Base-by-base conservation (phyloP, 2,329 filamentous ascomycete genomes). In the Alternaria gaisen region DNA sequence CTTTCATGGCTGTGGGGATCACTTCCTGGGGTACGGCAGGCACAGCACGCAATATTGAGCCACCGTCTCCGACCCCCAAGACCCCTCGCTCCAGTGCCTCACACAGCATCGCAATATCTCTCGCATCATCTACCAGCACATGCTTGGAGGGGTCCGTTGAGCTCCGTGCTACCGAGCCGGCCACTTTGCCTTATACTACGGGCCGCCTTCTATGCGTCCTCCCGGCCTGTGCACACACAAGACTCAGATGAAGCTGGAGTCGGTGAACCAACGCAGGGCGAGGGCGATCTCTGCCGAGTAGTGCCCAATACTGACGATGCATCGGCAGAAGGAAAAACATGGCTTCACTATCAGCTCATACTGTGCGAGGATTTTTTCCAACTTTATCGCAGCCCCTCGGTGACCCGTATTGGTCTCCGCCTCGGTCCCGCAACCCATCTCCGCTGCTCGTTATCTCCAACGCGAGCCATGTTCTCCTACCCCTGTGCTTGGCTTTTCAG, bases 401-500 rank as follows among this genome's bases (percentile, higher is more conserved):
- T 57, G 43, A 60, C 53, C 53, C 58, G 52, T 58, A 60, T 64
- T 63, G 61, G 64, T 56, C 52, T 41, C 61, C 47, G 58, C 24
- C 46, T 38, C 41, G 22, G 42, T 58, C 55, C 24, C 47, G 44
- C 57, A 60, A 58, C 60, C 65, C 51, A 64, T 58, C 53, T 67
- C 65, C 67, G 61, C 63, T 59, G 59, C 62, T 64, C 48, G 50
- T 56, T 60, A 60, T 59, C 61, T 60, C 57, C 68, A 60, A 58
- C 47, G 32, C n/a, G 50, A 47, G 51, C 65, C 66, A 65, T 66
- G 66, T 58, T 60, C 63, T 63, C 52, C 63, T 63, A 54, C 67
- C 68, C 71, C 67, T 72, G 64, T 63, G 40, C 64, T 66, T 70
- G 65, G 61, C 62, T 58, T 66, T 58, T 59, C 61, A 60, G 59